Conservation (phyloP, 371 early-diverging fungal species). For the Mucor racemosus region DNA sequence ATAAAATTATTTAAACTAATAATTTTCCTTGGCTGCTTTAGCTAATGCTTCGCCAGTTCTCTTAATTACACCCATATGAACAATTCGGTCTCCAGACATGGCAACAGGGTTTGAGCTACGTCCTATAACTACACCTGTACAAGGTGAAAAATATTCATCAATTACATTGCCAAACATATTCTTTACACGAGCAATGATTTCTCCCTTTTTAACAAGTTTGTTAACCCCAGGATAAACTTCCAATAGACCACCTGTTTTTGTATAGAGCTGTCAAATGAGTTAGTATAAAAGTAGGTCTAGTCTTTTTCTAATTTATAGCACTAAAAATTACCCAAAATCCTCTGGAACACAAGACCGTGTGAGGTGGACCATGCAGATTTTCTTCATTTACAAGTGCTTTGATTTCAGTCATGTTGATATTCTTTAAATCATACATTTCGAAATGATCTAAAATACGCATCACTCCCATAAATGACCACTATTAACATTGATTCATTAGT, state of each 20-base stretch:
- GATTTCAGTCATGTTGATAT: constrained; percentile 10
- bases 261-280: constrained; percentile 32
- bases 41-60: constrained; percentile 36
- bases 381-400: not conserved
- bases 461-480: constrained; percentile 40
- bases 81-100: constrained; percentile 73
- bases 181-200: constrained; percentile 82
- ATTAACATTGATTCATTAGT: not conserved
- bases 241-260: constrained; percentile 67
- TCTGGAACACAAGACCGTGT: constrained; percentile 34
- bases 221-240: constrained; percentile 84
- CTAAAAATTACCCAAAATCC: constrained; percentile 41
- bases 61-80: constrained; percentile 74
- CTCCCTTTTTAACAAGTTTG: constrained; percentile 80
- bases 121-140: constrained; percentile 65
- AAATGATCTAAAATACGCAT: constrained; percentile 41
- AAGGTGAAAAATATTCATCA: constrained; percentile 82
- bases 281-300: constrained; percentile 59
- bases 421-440: constrained; percentile 30
- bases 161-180: constrained; percentile 87
- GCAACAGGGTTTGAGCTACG: constrained; percentile 68
- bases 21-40: constrained; percentile 39
- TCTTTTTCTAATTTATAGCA: no score
- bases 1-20: constrained; percentile 9
- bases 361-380: constrained; percentile 21